These are phyloP conservation scores for Colletotrichum sp. DNA, from an alignment of 2,329 filamentous ascomycete species.

Conservation along the genomic window DNA sequence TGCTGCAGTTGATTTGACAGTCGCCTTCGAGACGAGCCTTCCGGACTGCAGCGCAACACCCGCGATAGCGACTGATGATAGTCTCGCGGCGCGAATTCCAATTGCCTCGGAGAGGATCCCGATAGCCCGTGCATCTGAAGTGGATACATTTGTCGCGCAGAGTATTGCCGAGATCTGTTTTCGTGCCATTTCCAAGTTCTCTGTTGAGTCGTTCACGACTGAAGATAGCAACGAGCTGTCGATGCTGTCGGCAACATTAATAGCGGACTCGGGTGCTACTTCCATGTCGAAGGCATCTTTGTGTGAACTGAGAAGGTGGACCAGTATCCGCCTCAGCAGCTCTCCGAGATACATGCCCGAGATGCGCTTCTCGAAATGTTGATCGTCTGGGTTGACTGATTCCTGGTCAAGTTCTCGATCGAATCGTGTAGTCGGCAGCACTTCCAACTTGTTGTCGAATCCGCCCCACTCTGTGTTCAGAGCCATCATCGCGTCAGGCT, in stretches of 20 bases:
- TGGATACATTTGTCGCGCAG: constrained; percentile 45
- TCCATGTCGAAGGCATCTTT: constrained; percentile 5
- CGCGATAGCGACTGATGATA: constrained; percentile 25
- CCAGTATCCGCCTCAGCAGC: constrained; percentile 68
- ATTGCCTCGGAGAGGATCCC: constrained; percentile 53
- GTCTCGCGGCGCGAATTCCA: constrained; percentile 22
- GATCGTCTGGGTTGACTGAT: constrained; percentile 74
- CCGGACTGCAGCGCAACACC: constrained; percentile 26
- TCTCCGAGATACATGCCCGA: constrained; percentile 84
- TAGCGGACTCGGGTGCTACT: constrained; percentile 22
- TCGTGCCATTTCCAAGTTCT: constrained; percentile 56
- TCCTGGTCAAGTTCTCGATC: constrained; percentile 69
- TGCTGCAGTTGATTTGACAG: neutral
- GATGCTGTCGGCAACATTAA: constrained; percentile 68
- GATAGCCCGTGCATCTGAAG: constrained; percentile 66
- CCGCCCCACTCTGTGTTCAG: constrained; percentile 85
- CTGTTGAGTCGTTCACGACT: constrained; percentile 61
- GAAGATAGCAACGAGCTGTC: constrained; percentile 72
- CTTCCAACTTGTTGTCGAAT: constrained; percentile 73
- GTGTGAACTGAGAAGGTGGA: constrained; percentile 39
- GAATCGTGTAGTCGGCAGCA: constrained; percentile 73
- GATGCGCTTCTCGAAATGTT: constrained; percentile 85
- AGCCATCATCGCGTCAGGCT: constrained; percentile 63
- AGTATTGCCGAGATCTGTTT: constrained; percentile 29
- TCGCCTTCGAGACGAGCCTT: neutral